Evolutionary conservation across 2,329 filamentous ascomycete species (phyloP).

Genomic region (Monosporascus cannonballus): DNA sequence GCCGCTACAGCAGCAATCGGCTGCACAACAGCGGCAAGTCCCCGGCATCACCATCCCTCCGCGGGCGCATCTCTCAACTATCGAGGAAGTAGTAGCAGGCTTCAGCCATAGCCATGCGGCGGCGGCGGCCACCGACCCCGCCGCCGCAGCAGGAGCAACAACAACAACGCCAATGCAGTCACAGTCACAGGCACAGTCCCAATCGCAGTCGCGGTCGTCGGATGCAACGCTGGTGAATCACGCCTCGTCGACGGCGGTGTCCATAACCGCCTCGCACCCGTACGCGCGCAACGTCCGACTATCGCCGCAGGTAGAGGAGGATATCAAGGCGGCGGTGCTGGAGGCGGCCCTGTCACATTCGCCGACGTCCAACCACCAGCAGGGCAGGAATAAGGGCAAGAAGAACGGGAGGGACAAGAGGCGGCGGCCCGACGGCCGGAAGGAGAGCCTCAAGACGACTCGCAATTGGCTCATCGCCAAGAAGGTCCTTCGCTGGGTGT

Average conservation of each 20-base stretch:
- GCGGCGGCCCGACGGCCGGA: neutral
- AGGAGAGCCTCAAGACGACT: neutral
- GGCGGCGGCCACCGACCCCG: too few relatives aligned
- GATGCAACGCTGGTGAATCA: too few relatives aligned
- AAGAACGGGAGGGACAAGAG: neutral
- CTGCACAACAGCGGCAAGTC: too few relatives aligned
- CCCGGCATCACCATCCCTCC: too few relatives aligned
- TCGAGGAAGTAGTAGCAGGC: too few relatives aligned
- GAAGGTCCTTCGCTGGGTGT: slow-evolving; percentile 1
- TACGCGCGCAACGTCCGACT: neutral
- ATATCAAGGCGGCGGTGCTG: slow-evolving; percentile 9
- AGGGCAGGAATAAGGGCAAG: neutral
- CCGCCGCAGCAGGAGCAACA: too few relatives aligned
- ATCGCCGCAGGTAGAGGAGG: slow-evolving; percentile 7
- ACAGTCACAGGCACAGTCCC: too few relatives aligned
- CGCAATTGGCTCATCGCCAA: neutral
- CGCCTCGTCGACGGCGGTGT: neutral
- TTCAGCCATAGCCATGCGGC: too few relatives aligned
- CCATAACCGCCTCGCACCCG: neutral
- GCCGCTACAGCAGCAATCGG: too few relatives aligned
- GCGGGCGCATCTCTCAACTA: too few relatives aligned
- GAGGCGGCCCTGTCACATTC: slow-evolving; percentile 1
- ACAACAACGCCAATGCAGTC: too few relatives aligned
- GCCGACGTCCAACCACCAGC: neutral
- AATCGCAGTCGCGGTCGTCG: too few relatives aligned